Evolutionary conservation across 257 asterid genomes (phyloP), one percentile per base, ranked within the genome.

Genomic region (Voacanga thouarsii): DNA sequence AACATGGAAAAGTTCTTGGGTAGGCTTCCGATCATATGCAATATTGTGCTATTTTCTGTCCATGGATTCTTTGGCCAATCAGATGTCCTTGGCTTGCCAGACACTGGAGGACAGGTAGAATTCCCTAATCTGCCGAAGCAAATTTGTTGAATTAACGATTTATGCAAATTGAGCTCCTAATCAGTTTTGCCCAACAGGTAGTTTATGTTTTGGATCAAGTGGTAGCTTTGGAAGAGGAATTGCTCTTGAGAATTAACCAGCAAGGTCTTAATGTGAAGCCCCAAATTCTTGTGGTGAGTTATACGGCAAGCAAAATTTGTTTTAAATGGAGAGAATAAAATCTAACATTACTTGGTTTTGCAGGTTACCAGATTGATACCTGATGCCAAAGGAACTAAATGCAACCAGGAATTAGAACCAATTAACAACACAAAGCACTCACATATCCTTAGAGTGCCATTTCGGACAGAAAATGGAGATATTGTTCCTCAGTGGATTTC

Each of bases 131-230:
- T 26, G 45, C n/a, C 10, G 65, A 69, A 47, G 41, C 37, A 55
- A 51, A 37, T 28, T 61, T 43, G 45, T 18, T 0, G 14, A 45
- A 28, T 19, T 71, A 60, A 23, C 37, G 1, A 33, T 28, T 12
- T 43, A 3, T 23, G 19, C 39, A 30, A 72, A 21, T 43, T 41
- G 19, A 61, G 49, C 59, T 72, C 66, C 57, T 23, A 74, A 43
- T 75, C 61, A 55, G 7, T 71, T 8, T 50, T 47, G 30, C 44
- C 49, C 21, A 78, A 75, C 80, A 93, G 97, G 97, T 94, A 16
- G 98, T 94, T 78, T 94, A 94, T 87, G 96, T 94, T 18, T 85
- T 94, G 91, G 99, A 90, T 87, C 99, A 94, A 92, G 97, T 91
- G 3, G 95, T 87, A 49, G 94, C 99, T 23, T 79, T 94, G 21